Evolutionary conservation across 768 basidiomycete species (phyloP).

Genomic region (Amyloporia xantha): DNA sequence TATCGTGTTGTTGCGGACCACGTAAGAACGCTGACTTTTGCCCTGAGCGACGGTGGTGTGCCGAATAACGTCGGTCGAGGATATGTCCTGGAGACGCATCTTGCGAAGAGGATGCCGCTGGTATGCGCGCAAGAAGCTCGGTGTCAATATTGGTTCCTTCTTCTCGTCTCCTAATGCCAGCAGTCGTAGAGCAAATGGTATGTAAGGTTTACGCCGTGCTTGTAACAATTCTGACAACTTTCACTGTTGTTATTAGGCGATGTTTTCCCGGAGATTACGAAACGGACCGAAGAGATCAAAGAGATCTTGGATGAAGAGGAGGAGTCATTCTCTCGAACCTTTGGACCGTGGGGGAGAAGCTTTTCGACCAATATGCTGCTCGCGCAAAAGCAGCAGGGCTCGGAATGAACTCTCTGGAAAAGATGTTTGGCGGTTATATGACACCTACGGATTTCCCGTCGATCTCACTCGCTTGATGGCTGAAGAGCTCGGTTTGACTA

Average conservation of each 20-base stretch:
- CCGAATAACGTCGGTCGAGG: constrained; percentile 96
- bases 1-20: constrained; percentile 98
- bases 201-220: no score
- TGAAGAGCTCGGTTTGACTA: constrained; percentile 76
- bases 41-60: constrained; percentile 92
- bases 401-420: constrained; percentile 70
- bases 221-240: no score
- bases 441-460: constrained; percentile 97
- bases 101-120: constrained; percentile 91
- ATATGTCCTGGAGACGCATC: constrained; percentile 93
- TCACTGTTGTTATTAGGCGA: no score
- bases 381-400: constrained; percentile 58
- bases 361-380: constrained; percentile 84
- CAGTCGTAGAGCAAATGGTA: constrained; percentile 85
- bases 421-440: constrained; percentile 96
- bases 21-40: constrained; percentile 90
- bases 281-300: constrained; percentile 75
- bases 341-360: constrained; percentile 92
- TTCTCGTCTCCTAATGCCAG: constrained; percentile 90
- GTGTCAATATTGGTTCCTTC: constrained; percentile 87
- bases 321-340: constrained; percentile 93
- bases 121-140: constrained; percentile 92
- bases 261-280: constrained; percentile 90
- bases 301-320: constrained; percentile 98
- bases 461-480: constrained; percentile 97